Base-by-base conservation (phyloP, 768 basidiomycete species). In the Kwoniella sp. region DNA sequence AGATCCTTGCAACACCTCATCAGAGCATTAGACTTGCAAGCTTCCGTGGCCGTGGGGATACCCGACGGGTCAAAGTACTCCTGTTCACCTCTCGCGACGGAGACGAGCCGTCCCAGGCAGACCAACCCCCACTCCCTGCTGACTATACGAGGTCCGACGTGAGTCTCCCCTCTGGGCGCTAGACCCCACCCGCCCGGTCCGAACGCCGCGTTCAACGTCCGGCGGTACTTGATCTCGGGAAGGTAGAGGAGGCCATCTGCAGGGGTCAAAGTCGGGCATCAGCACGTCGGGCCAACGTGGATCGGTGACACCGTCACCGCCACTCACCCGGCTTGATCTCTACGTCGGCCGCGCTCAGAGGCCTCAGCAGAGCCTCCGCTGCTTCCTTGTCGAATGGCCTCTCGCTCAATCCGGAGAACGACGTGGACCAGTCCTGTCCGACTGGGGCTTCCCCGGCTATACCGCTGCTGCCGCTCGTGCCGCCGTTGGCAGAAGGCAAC, bases 1-100 rank as follows among this genome's bases (percentile, higher is more conserved):
- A 98, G 77, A 69, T 98, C 93, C 70, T 98, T 98, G 77, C 89
- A 91, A 73, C 93, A 96, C 27, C 93, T 79, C 92, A 96, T 95
- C 26, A 98, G 78, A 0, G 93, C 93, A 59, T 98, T 98, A 69
- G 88, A 89, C 75, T 96, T 98, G 77, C 87, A 89, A 0, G 85
- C 89, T 72, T 98, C 93, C 0, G 87, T 88, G 0, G 93, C 93
- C 0, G 93, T 98, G 1, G 93, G 82, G 43, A 98, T 83, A 12
- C 90, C 89, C 0, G 81, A 80, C 6, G 87, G 85, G 65, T 92
- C 90, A 63, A 96, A 98, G 75, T 91, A 96, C 62, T 95, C 89
- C 62, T 96, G 91, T 76, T 98, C 93, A 26, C 93, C 93, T 43
- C 92, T 80, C 3, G 93, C 87, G 57, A 96, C 84, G 8, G 82